Evolutionary conservation across 768 basidiomycete genomes (phyloP).

Genomic region (Scleroderma citrinum): DNA sequence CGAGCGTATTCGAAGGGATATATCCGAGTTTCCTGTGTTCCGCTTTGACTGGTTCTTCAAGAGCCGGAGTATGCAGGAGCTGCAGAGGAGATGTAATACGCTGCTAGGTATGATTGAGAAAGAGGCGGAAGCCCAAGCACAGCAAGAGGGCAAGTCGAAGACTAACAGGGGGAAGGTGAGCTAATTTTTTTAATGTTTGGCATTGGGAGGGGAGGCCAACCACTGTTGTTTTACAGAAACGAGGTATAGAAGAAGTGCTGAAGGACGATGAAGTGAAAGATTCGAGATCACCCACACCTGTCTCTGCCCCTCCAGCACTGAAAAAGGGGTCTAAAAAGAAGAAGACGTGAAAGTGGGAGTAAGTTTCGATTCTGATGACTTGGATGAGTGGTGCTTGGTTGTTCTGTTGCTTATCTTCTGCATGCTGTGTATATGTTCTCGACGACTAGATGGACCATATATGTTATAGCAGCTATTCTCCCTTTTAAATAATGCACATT

Average conservation of each 20-base stretch:
- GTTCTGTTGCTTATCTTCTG: no score
- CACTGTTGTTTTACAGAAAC: slow-evolving; percentile 43
- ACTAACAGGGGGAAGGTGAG: slow-evolving; percentile 62
- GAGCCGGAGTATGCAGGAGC: slow-evolving; percentile 83
- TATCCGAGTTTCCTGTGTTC: slow-evolving; percentile 94
- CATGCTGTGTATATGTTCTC: no score
- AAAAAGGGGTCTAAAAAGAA: slow-evolving; percentile 66
- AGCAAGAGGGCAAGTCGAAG: slow-evolving; percentile 62
- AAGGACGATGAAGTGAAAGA: slow-evolving; percentile 42
- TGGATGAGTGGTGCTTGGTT: no score
- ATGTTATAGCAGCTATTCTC: no score
- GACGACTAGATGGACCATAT: no score
- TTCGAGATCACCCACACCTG: slow-evolving; percentile 60
- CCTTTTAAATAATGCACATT: no score
- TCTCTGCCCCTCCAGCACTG: slow-evolving; percentile 35
- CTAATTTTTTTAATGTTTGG: not conserved
- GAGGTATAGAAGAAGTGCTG: slow-evolving; percentile 62
- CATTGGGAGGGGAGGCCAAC: not conserved
- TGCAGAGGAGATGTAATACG: slow-evolving; percentile 84
- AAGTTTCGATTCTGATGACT: no score
- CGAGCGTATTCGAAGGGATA: slow-evolving; percentile 93
- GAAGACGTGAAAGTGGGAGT: slow-evolving; percentile 38
- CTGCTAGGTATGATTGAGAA: slow-evolving; percentile 88
- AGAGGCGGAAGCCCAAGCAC: slow-evolving; percentile 65
- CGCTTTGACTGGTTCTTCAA: slow-evolving; percentile 99